Evolutionary conservation across 352 stramenopile genomes (phyloP), one percentile per base, ranked within the genome.

Genomic region (Phytopythium sindhum): DNA sequence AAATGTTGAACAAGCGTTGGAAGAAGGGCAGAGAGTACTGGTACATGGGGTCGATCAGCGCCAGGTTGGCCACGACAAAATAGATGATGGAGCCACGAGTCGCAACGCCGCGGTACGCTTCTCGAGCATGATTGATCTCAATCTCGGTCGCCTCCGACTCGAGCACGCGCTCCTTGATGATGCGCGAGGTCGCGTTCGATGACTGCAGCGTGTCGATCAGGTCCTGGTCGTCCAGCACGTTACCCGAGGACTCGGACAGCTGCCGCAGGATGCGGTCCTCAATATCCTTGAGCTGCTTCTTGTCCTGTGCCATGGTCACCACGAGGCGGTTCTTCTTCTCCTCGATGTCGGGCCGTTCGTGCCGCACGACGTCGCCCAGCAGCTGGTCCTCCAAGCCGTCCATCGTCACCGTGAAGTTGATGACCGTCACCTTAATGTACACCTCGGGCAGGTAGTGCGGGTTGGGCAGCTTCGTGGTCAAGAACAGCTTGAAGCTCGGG

Each of bases 391-490:
- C 93, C 15, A 98, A 67, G 0, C 94, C 94, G 23, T 96, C 86
- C 85, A 98, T 97, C 19, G 94, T 98, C 51, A 98, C 91, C 1
- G 93, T 98, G 67, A 98, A 98, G 72, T 98, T 98, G 73, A 98
- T 98, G 14, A 98, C 81, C 4, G 93, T 98, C 45, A 98, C 93
- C 69, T 98, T 98, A 69, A 98, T 98, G 78, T 96, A 98, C 7
- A 98, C 87, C 35, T 98, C 94, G 0, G 94, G 94, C 10, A 98
- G 70, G 63, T 98, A 98, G 72, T 98, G 93, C 10, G 93, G 93
- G 61, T 98, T 98, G 8, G 93, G 82, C 23, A 97, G 73, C 66
- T 98, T 98, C 0, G 93, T 98, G 0, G 94, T 98, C 44, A 98
- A 74, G 61, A 93, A 98, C 17, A 98, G 70, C 63, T 94, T 91